Conservation (phyloP, 1,284 basidiomycete species). For the Marasmius oreades region DNA sequence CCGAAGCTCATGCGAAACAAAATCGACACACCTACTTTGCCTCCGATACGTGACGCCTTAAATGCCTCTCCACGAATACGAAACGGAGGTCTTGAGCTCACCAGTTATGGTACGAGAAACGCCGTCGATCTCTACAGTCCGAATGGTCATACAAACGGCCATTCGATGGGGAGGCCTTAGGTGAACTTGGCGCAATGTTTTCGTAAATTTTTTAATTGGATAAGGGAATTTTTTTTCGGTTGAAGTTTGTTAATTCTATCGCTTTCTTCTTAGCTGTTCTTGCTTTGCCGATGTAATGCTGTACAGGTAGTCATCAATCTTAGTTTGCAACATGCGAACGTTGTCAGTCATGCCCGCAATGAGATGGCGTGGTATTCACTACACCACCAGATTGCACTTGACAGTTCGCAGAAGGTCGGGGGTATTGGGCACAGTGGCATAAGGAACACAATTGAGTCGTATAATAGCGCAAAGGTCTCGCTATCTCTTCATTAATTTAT, state of each 20-base stretch:
- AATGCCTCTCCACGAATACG: neutral
- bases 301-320: neutral
- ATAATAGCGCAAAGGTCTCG: too few species aligned
- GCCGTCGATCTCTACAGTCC: neutral
- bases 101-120: neutral
- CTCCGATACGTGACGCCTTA: neutral
- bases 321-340: too few species aligned
- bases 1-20: slow-evolving; percentile 7
- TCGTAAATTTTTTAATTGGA: neutral
- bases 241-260: neutral
- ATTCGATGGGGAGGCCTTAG: neutral
- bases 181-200: neutral
- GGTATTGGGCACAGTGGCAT: too few species aligned
- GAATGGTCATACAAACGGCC: neutral
- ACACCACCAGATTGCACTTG: too few species aligned
- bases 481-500: slow-evolving; percentile 56
- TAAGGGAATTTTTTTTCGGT: neutral
- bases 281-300: neutral
- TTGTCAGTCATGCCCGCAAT: too few species aligned
- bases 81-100: neutral
- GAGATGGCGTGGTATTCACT: too few species aligned
- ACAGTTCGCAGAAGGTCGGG: too few species aligned
- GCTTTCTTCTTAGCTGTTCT: neutral
- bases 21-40: neutral
- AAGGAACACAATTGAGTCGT: too few species aligned